phyloP scores from a whole-genome alignment of 2,329 filamentous ascomycete species.

The Colletotrichum sp. region DNA sequence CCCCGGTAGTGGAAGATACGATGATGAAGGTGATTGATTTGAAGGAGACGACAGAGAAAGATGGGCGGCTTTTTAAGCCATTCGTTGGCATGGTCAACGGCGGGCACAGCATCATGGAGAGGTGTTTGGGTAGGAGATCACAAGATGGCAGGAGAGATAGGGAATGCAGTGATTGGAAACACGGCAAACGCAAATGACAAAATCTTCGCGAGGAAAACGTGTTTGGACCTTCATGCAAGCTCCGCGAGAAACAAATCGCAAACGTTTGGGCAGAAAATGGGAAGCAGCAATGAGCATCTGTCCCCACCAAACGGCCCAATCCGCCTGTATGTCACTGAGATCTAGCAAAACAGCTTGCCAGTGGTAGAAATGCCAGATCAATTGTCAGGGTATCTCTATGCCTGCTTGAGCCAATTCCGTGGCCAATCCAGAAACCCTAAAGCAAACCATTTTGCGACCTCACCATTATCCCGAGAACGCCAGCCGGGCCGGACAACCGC shows the following conservation, averaged over 20 bases:
- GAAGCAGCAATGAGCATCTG: background rate
- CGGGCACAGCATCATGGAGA: background rate
- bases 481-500: background rate
- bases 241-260: background rate
- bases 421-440: conserved; percentile 6
- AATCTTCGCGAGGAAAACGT: background rate
- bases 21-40: background rate
- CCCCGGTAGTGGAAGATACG: background rate
- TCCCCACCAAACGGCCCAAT: background rate
- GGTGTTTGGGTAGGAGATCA: background rate
- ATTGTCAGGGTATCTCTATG: conserved; percentile 22
- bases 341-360: background rate
- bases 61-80: background rate
- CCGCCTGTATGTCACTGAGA: background rate
- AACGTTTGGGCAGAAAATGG: background rate
- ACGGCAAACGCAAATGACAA: background rate
- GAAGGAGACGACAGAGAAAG: background rate
- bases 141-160: background rate
- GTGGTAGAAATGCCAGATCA: conserved; percentile 15
- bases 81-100: background rate
- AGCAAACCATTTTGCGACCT: conserved; percentile 8
- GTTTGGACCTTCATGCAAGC: background rate
- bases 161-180: background rate
- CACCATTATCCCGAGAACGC: conserved; percentile 8
- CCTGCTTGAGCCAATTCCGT: conserved; percentile 12